Conservation (phyloP, 2,329 filamentous ascomycete genomes). For the Colletotrichum brevisporum region DNA sequence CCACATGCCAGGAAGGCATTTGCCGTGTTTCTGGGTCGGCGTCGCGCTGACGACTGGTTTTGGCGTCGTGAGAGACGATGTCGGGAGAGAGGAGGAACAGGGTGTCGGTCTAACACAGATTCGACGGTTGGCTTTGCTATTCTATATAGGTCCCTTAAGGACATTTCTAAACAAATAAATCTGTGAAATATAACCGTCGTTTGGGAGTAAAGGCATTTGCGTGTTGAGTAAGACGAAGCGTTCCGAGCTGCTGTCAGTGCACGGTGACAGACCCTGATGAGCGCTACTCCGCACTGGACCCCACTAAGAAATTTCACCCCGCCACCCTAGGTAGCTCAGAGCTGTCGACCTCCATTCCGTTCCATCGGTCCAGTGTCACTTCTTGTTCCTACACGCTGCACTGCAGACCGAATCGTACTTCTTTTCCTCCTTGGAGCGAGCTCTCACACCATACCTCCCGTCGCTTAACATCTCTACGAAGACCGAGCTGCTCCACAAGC, state of each 20-base stretch:
- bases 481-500: no score
- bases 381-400: not conserved
- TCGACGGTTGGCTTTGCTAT: not conserved
- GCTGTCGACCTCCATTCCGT: conserved; percentile 1
- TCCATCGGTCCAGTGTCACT: no score
- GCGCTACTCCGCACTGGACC: conserved; percentile 29
- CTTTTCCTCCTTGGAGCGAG: no score
- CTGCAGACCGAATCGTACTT: not conserved
- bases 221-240: not conserved
- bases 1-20: conserved; percentile 14
- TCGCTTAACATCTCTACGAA: no score
- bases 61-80: conserved; percentile 21
- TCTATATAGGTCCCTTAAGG: conserved; percentile 24
- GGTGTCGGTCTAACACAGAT: not conserved
- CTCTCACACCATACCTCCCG: no score
- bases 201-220: not conserved
- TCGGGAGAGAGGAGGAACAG: not conserved
- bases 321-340: conserved; percentile 28
- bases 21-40: conserved; percentile 10
- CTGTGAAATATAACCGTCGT: conserved; percentile 7
- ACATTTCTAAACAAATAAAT: conserved; percentile 14
- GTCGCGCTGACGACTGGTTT: not conserved
- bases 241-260: not conserved
- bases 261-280: not conserved
- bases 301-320: conserved; percentile 41